Percentiles rank a stretch among this genome's conserved stretches.
Evolutionary conservation across 352 stramenopile species (phyloP).

Genomic region (Peronospora tabacina): DNA sequence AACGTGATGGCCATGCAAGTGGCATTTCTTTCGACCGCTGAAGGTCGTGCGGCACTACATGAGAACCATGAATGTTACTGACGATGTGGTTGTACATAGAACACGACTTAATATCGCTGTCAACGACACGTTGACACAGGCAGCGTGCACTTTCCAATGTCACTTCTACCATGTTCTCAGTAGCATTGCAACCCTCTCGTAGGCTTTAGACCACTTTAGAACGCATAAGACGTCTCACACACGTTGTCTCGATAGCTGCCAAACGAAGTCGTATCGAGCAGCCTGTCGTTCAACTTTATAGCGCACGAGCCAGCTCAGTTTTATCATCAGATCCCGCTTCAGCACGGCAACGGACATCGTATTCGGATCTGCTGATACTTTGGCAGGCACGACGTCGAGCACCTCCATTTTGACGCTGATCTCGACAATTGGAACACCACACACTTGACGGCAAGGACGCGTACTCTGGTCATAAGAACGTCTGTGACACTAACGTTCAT

Average conservation of each 20-base stretch:
- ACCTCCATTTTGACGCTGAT: slow-evolving; percentile 3
- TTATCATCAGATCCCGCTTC: slow-evolving; percentile 17
- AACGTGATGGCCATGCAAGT: slow-evolving; percentile 2
- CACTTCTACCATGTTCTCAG: slow-evolving; percentile 13
- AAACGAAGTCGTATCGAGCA: not conserved
- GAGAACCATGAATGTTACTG: slow-evolving; percentile 3
- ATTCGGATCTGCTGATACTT: slow-evolving; percentile 12
- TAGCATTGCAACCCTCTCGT: not conserved
- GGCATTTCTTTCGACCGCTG: not conserved
- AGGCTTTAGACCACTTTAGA: slow-evolving; percentile 17
- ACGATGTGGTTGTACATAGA: slow-evolving; percentile 22
- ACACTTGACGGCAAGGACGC: slow-evolving; percentile 8
- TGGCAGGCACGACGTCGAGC: slow-evolving; percentile 11
- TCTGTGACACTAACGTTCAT: slow-evolving; percentile 2
- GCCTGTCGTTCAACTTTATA: slow-evolving; percentile 10
- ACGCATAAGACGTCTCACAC: slow-evolving; percentile 12
- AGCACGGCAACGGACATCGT: slow-evolving; percentile 14
- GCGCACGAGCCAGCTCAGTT: slow-evolving; percentile 1
- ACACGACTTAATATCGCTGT: slow-evolving; percentile 16
- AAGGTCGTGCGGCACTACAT: slow-evolving; percentile 10
- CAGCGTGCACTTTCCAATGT: slow-evolving; percentile 15
- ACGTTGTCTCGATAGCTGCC: not conserved
- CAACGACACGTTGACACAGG: not conserved
- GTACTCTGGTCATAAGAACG: not conserved
- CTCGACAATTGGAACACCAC: slow-evolving; percentile 12